These are phyloP conservation scores for Sarcomyxa edulis DNA, from an alignment of 768 basidiomycete species.

Conservation along the genomic window DNA sequence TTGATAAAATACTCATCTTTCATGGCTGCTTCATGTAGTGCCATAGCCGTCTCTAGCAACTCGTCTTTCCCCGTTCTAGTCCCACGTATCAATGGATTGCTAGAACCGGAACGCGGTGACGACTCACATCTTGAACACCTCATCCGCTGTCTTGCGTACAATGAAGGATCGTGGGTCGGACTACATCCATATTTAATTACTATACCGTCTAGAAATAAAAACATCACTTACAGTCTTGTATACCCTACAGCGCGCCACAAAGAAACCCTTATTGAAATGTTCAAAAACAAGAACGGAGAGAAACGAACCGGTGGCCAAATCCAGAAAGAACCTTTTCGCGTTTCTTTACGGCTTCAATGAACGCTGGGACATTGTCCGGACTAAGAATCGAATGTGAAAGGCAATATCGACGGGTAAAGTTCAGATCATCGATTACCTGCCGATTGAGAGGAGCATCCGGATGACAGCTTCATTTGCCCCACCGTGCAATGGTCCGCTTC, in stretches of 20 bases:
- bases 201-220: background rate
- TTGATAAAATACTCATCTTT: constrained; percentile 87
- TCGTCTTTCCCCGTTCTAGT: constrained; percentile 77
- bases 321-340: constrained; percentile 87
- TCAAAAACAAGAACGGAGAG: too few relatives aligned
- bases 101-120: background rate
- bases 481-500: constrained; percentile 70
- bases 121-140: constrained; percentile 82
- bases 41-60: constrained; percentile 85
- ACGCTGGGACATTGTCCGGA: constrained; percentile 80
- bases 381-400: constrained; percentile 24
- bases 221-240: constrained; percentile 60
- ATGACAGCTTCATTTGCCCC: constrained; percentile 94
- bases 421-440: constrained; percentile 44
- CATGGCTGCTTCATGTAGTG: constrained; percentile 82
- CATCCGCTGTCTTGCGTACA: constrained; percentile 84
- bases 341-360: constrained; percentile 81
- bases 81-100: background rate
- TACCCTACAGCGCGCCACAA: constrained; percentile 40
- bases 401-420: background rate
- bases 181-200: constrained; percentile 27
- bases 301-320: constrained; percentile 75
- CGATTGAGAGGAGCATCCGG: constrained; percentile 88
- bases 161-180: constrained; percentile 91
- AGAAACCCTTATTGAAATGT: too few relatives aligned